Base-by-base conservation (phyloP, 345 rosid genomes). In the Eucalyptus shirleyi region DNA sequence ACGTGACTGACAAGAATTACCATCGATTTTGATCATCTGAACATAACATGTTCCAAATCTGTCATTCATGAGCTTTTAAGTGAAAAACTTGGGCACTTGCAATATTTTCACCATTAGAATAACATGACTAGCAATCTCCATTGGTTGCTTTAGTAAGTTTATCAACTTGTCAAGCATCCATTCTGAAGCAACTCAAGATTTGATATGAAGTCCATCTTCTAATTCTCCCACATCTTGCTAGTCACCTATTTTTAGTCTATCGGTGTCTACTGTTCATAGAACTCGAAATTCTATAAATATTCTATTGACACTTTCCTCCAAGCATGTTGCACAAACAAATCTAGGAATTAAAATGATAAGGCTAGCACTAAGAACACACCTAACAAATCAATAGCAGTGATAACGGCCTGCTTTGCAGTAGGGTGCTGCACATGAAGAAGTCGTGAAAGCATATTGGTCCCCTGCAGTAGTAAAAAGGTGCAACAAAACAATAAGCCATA, bases 341-440 rank as follows among this genome's bases (percentile, higher is more conserved):
- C 47, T 37, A 34, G 47, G 42, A 77, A 37, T 37, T 77, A 11
- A 77, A 77, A 77, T 6, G 83, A 37, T 77, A 77, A 77, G 83
- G 45, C 45, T 72, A 77, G 47, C 42, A 77, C 47, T 77, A 10
- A 72, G 28, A 77, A 21, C 83, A 77, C 90, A 98, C 99, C 99
- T 93, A 98, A 95, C 91, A 97, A 95, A 93, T 97, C 96, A 89
- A 98, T 98, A 89, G 99, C 99, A 89, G 98, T 96, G 88, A 98
- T 98, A 88, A 98, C 99, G 88, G 99, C 99, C 92, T 97, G 98
- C 93, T 97, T 98, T 91, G 99, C 98, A 88, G 98, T 95, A 88
- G 95, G 98, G 87, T 95, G 95, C 60, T 96, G 95, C 89, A 97
- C 99, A 92, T 97, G 98, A 94, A 97, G 99, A 94, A 97, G 99